Percentiles rank a stretch among this genome's conserved stretches.
Evolutionary conservation across 371 early-diverging fungal genomes (phyloP).

Genomic region (Rhizopus microsporus): DNA sequence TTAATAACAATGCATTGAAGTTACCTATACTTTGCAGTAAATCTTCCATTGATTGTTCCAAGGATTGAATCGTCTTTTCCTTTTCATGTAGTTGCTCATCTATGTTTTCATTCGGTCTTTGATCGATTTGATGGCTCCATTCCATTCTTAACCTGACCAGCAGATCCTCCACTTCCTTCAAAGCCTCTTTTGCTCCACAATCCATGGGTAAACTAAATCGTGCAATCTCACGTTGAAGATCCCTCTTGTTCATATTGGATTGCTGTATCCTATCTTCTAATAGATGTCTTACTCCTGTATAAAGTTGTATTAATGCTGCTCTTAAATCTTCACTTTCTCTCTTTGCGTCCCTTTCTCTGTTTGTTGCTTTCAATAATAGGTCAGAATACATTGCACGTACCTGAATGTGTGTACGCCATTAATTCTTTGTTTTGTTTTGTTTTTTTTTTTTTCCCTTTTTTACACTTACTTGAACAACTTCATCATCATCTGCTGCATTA

Average conservation of each 20-base stretch:
- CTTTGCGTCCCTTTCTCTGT: slow-evolving; percentile 26
- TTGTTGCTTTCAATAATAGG: slow-evolving; percentile 27
- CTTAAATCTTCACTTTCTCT: slow-evolving; percentile 34
- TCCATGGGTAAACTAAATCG: slow-evolving; percentile 34
- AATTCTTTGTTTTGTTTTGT: not conserved
- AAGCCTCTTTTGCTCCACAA: slow-evolving; percentile 33
- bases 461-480: slow-evolving; percentile 15
- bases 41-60: slow-evolving; percentile 32
- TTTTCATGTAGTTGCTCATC: slow-evolving; percentile 39
- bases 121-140: slow-evolving; percentile 36
- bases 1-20: not conserved
- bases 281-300: slow-evolving; percentile 26
- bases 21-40: slow-evolving; percentile 28
- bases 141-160: slow-evolving; percentile 41
- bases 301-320: slow-evolving; percentile 23
- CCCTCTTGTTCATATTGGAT: slow-evolving; percentile 13
- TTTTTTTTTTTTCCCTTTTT: slow-evolving; percentile 5
- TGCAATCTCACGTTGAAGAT: slow-evolving; percentile 17
- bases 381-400: slow-evolving; percentile 30
- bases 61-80: slow-evolving; percentile 20
- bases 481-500: slow-evolving; percentile 14
- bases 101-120: slow-evolving; percentile 23
- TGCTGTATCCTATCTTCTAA: slow-evolving; percentile 26
- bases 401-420: slow-evolving; percentile 7
- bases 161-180: slow-evolving; percentile 32